Evolutionary conservation across 805 yeast genomes (phyloP).

Genomic region (Kregervanrija pseudodelftensis): DNA sequence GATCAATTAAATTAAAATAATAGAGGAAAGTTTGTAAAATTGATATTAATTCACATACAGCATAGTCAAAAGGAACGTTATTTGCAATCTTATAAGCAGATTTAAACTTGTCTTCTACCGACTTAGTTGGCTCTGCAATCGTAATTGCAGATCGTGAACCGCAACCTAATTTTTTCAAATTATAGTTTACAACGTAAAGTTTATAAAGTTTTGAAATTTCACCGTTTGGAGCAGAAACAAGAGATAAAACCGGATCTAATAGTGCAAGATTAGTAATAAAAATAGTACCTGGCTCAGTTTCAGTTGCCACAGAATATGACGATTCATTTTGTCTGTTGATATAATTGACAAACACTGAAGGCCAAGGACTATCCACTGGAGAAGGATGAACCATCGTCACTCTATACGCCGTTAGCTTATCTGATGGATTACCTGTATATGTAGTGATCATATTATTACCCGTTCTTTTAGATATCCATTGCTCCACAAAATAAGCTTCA

Average conservation of each 20-base stretch:
- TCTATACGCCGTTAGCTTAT: slow-evolving; percentile 50
- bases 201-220: slow-evolving; percentile 38
- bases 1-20: slow-evolving; percentile 68
- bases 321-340: slow-evolving; percentile 59
- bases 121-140: slow-evolving; percentile 63
- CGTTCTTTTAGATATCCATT: slow-evolving; percentile 78
- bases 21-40: slow-evolving; percentile 69
- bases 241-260: slow-evolving; percentile 57
- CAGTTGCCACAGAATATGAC: slow-evolving; percentile 58
- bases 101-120: slow-evolving; percentile 74
- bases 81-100: slow-evolving; percentile 58
- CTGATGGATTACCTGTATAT: slow-evolving; percentile 77
- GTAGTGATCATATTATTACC: slow-evolving; percentile 65
- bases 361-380: slow-evolving; percentile 29
- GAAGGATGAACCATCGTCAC: slow-evolving; percentile 31
- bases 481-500: slow-evolving; percentile 89
- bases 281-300: slow-evolving; percentile 50
- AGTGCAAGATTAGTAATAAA: slow-evolving; percentile 80
- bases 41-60: slow-evolving; percentile 67
- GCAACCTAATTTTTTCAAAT: slow-evolving; percentile 71
- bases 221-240: slow-evolving; percentile 65
- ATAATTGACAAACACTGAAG: slow-evolving; percentile 47
- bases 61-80: slow-evolving; percentile 50
- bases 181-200: slow-evolving; percentile 64
- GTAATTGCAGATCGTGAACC: slow-evolving; percentile 79